phyloP scores from a whole-genome alignment of 495 filamentous ascomycete genomes.

The Penicillium bialowiezense region DNA sequence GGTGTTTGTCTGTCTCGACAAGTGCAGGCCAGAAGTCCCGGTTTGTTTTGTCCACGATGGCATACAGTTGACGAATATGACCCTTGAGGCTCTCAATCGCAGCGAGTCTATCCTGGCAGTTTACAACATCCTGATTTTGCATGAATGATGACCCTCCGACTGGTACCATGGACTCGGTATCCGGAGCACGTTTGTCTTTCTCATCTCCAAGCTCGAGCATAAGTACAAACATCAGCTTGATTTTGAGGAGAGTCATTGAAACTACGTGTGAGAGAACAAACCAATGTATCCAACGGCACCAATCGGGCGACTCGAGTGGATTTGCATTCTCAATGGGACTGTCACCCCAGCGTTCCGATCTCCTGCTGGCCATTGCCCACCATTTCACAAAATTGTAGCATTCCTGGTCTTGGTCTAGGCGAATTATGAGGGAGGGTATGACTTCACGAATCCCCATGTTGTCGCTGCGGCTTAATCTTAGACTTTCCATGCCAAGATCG shows the following conservation, averaged over 20 bases:
- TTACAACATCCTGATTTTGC: background rate
- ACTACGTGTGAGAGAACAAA: background rate
- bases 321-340: conserved; percentile 26
- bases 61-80: conserved; percentile 1
- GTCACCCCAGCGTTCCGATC: too few species aligned
- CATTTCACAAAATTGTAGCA: conserved; percentile 56
- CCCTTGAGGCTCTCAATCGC: background rate
- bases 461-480: conserved; percentile 41
- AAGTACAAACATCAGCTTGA: conserved; percentile 5
- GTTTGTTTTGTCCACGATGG: background rate
- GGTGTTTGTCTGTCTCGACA: background rate
- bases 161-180: too few species aligned
- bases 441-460: conserved; percentile 41
- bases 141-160: background rate
- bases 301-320: conserved; percentile 19
- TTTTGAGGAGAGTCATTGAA: conserved; percentile 9
- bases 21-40: conserved; percentile 3
- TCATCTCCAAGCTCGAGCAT: too few species aligned
- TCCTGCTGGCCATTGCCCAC: conserved; percentile 30
- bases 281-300: background rate
- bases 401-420: conserved; percentile 49
- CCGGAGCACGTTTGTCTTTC: too few species aligned
- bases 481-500: conserved; percentile 33
- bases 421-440: conserved; percentile 42
- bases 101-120: background rate